Conservation (phyloP, 495 filamentous ascomycete species). For the Coniosporium apollinis region DNA sequence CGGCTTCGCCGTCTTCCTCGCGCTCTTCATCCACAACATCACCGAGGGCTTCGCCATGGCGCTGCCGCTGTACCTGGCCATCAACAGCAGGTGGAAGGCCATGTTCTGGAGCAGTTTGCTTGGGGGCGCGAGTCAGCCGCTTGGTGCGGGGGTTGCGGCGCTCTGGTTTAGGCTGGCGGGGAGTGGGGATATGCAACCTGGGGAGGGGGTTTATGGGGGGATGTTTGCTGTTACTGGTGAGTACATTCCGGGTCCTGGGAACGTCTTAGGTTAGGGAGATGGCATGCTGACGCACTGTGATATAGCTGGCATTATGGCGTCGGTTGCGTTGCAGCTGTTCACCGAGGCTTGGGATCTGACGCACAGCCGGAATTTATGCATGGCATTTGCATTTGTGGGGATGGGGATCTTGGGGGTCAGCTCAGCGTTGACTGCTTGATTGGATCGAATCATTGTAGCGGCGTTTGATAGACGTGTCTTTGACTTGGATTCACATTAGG, state of each 20-base stretch:
- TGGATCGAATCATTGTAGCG: no score
- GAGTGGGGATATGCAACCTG: slow-evolving; percentile 21
- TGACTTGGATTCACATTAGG: no score
- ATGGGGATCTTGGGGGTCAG: slow-evolving; percentile 82
- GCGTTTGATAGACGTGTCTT: no score
- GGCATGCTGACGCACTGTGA: not conserved
- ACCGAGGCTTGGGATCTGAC: slow-evolving; percentile 67
- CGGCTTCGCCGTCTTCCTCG: slow-evolving; percentile 82
- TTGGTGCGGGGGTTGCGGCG: slow-evolving; percentile 70
- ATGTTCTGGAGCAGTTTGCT: slow-evolving; percentile 72
- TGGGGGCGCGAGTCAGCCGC: slow-evolving; percentile 72
- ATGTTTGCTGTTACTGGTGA: slow-evolving; percentile 64
- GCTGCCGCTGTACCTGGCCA: slow-evolving; percentile 75
- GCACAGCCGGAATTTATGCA: slow-evolving; percentile 64
- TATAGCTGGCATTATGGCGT: slow-evolving; percentile 77
- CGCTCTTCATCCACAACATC: slow-evolving; percentile 94
- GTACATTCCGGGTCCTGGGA: no score
- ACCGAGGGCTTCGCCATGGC: slow-evolving; percentile 92
- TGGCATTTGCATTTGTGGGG: slow-evolving; percentile 70
- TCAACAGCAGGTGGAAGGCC: slow-evolving; percentile 55
- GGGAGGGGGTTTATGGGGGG: slow-evolving; percentile 60
- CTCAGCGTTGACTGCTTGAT: slow-evolving; percentile 56
- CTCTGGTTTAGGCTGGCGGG: slow-evolving; percentile 53
- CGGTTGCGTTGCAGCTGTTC: slow-evolving; percentile 78
- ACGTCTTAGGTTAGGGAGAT: not conserved